Conservation (phyloP, 108 stramenopile species). For the Fragilariopsis cylindrus region DNA sequence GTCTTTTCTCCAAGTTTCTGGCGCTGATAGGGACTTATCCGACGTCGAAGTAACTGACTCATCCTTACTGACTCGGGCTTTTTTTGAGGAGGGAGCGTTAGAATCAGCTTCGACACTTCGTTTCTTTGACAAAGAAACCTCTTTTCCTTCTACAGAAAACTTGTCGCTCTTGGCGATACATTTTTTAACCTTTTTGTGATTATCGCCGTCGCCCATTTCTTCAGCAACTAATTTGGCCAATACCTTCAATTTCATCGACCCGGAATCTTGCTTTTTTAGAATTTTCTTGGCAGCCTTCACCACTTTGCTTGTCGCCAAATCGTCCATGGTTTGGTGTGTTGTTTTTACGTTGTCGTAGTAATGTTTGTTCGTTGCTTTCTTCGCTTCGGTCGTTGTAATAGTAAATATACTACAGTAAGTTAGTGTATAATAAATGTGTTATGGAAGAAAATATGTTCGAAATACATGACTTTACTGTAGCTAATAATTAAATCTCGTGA, state of each 20-base stretch:
- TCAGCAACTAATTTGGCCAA: constrained; percentile 55
- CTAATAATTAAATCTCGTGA: no score
- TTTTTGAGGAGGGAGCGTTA: constrained; percentile 36
- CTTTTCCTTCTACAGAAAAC: constrained; percentile 72
- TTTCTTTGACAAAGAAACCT: constrained; percentile 44
- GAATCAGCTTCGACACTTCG: constrained; percentile 17
- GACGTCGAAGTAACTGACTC: constrained; percentile 27
- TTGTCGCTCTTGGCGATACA: constrained; percentile 61
- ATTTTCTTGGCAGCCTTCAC: constrained; percentile 77
- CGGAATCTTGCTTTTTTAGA: constrained; percentile 64
- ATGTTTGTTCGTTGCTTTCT: no score
- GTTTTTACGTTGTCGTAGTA: no score
- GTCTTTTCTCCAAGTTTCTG: constrained; percentile 69
- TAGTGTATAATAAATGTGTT: no score
- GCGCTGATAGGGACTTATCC: constrained; percentile 23
- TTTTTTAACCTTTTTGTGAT: constrained; percentile 49
- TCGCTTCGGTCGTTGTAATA: no score
- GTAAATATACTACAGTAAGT: no score
- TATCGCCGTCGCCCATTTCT: constrained; percentile 41
- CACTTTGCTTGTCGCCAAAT: constrained; percentile 20
- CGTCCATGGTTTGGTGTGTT: background rate
- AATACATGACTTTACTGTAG: no score
- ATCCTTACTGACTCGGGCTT: constrained; percentile 37
- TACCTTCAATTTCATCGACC: constrained; percentile 72
- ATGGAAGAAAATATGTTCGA: no score